Base-by-base conservation (phyloP, 306 rosid species). In the Gastrolobium bilobum region DNA sequence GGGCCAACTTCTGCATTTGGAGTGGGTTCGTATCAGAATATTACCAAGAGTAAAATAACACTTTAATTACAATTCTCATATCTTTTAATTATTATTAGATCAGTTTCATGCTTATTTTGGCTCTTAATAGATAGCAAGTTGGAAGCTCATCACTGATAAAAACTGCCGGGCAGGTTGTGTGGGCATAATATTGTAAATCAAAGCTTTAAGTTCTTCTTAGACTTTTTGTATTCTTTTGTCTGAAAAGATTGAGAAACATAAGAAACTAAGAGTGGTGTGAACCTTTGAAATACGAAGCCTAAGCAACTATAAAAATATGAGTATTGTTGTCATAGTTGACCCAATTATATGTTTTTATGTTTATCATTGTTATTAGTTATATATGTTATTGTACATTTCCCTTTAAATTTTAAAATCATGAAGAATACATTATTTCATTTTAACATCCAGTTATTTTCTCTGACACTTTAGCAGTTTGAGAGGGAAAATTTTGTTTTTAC, bases 291-390 rank as follows among this genome's bases (percentile, higher is more conserved):
- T 4, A 3, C 43, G 20, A 13, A 52, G 56, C 47, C 75, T 46
- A 64, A 40, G 14, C 44, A 56, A 43, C 67, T 59, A n/a, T 29
- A 35, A 51, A 40, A 37, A 51, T 35, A 26, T 30, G 53, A 58
- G 4, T 47, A 10, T 8, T 11, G 13, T 14, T 75, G 40, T 58
- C 50, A 31, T 8, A n/a, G 54, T 51, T 64, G 38, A 44, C 20
- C 33, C 31, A 37, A 26, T n/a, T 39, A 10, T 26, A 51, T 61
- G 54, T 52, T 57, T 29, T 52, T 61, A 4, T 33, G 10, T 39
- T 51, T 66, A n/a, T 58, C 35, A 9, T 66, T 44, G 54, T 81
- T 66, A 57, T 38, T 74, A 35, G 10, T 10, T 57, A 39, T 50
- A 26, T 57, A 37, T 65, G 14, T 37, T 46, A 29, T 10, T 56